Evolutionary conservation across 305 asterid genomes (phyloP).

Genomic region (Withania somnifera): DNA sequence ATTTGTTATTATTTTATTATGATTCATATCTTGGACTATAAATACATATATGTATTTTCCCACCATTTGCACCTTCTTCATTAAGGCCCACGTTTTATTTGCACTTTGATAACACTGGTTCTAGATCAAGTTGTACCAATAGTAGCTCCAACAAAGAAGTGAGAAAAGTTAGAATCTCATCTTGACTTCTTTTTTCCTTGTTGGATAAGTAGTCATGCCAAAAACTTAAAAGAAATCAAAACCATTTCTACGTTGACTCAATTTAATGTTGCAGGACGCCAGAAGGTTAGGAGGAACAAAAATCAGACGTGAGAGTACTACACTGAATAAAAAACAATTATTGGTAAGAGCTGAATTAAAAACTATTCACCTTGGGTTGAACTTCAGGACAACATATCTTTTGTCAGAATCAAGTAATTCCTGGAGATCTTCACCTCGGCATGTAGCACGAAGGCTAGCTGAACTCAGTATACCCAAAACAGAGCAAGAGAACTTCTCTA

Average conservation of each 20-base stretch:
- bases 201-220: neutral
- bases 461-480: constrained; percentile 62
- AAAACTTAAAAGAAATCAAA: neutral
- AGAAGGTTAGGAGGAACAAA: neutral
- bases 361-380: constrained; percentile 46
- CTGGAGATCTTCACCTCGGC: constrained; percentile 47
- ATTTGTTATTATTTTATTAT: neutral
- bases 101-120: neutral
- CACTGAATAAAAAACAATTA: neutral
- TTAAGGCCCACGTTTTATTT: neutral
- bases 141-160: neutral
- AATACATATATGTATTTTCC: neutral
- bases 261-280: neutral
- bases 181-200: neutral
- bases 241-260: neutral
- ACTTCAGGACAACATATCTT: constrained; percentile 40
- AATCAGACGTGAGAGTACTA: neutral
- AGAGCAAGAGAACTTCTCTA: constrained; percentile 41
- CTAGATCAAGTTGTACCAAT: neutral
- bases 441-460: constrained; percentile 31
- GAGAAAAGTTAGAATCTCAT: neutral
- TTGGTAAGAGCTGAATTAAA: neutral
- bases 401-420: constrained; percentile 41
- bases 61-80: neutral
- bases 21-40: neutral